A percentile compares a stretch with the other conserved stretches of the same genome.
Conservation (phyloP, 208 protist genomes). For the Wallacemonas sp. region DNA sequence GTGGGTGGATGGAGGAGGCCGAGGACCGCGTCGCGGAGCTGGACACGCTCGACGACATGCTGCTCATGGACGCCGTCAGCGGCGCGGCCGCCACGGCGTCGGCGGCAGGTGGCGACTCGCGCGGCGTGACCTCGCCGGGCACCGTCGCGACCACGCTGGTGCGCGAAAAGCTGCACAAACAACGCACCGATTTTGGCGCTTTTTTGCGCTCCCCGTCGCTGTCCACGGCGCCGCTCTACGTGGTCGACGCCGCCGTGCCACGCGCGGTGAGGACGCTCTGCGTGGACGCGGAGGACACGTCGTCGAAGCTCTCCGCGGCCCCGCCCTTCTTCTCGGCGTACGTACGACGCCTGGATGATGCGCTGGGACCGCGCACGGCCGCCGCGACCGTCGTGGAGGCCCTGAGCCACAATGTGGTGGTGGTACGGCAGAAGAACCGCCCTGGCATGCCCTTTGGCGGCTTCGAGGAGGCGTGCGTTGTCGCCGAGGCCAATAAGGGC, state of each 20-base stretch:
- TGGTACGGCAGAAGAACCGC: background rate
- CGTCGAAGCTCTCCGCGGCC: background rate
- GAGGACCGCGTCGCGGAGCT: constrained; percentile 10
- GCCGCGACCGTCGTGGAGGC: constrained; percentile 2
- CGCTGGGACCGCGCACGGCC: background rate
- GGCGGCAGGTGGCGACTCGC: background rate
- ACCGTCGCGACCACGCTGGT: background rate
- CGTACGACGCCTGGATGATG: constrained; percentile 4
- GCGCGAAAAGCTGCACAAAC: constrained; percentile 1
- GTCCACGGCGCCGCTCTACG: constrained; percentile 10
- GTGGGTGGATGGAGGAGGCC: constrained; percentile 25
- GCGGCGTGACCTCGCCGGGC: background rate
- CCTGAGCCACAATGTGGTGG: background rate
- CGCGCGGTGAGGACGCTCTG: background rate
- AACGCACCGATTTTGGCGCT: background rate
- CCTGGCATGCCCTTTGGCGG: constrained; percentile 1
- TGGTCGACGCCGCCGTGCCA: background rate
- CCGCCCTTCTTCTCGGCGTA: constrained; percentile 1
- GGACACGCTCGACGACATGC: constrained; percentile 8
- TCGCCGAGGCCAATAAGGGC: background rate
- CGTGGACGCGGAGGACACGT: background rate
- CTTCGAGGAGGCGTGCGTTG: constrained; percentile 1
- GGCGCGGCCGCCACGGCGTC: background rate
- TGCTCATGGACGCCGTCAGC: constrained; percentile 10
- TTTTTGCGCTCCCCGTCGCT: background rate